Percentiles rank a stretch among this genome's conserved stretches.
Evolutionary conservation across 768 basidiomycete species (phyloP).

Genomic region (Tephrocybe sp.): DNA sequence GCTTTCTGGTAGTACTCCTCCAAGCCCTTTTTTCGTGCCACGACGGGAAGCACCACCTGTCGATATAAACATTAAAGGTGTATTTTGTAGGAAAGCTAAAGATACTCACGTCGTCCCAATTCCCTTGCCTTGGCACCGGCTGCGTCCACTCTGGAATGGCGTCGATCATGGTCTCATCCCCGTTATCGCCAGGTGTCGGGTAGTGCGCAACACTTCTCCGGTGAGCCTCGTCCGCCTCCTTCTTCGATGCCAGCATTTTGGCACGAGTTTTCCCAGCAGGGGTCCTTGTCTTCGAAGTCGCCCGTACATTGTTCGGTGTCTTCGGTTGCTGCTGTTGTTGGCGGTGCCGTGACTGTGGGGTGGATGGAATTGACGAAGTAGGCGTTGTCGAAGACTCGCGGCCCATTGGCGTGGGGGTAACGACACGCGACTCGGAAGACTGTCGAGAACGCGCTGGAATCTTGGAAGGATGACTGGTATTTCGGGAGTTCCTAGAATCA

Average conservation of each 20-base stretch:
- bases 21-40: slow-evolving; percentile 79
- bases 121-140: slow-evolving; percentile 61
- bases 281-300: slow-evolving; percentile 28
- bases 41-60: slow-evolving; percentile 81
- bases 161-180: slow-evolving; percentile 49
- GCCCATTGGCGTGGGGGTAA: slow-evolving; percentile 33
- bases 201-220: slow-evolving; percentile 66
- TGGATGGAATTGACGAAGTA: slow-evolving; percentile 26
- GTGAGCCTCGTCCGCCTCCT: slow-evolving; percentile 38
- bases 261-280: slow-evolving; percentile 31
- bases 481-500: slow-evolving; percentile 33
- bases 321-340: slow-evolving; percentile 31
- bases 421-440: slow-evolving; percentile 45
- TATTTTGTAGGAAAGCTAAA: slow-evolving; percentile 5
- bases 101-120: slow-evolving; percentile 75
- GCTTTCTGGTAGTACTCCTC: slow-evolving; percentile 67
- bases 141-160: slow-evolving; percentile 86
- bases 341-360: slow-evolving; percentile 22
- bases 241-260: slow-evolving; percentile 40
- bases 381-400: slow-evolving; percentile 40
- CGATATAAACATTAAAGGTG: slow-evolving; percentile 7
- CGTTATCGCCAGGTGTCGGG: slow-evolving; percentile 48
- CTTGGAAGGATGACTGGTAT: slow-evolving; percentile 31
- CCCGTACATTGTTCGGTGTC: slow-evolving; percentile 27
- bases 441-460: slow-evolving; percentile 42